These are phyloP conservation scores for Talaromyces sp. DNA, from an alignment of 2,329 filamentous ascomycete genomes.

Conservation along the genomic window DNA sequence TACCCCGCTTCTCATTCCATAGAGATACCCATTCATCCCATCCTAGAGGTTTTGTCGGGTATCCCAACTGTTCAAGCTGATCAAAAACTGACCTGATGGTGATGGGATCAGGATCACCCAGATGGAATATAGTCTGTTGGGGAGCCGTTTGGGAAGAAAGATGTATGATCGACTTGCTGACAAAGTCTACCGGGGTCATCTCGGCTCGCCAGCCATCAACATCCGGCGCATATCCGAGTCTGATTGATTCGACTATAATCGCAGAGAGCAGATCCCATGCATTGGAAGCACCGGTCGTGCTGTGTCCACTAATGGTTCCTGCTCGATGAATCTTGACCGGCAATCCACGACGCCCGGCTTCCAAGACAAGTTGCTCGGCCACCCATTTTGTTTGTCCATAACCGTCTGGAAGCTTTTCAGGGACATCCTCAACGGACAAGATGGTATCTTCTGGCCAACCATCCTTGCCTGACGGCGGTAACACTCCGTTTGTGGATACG, in stretches of 20 bases:
- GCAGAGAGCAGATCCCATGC: conserved; percentile 75
- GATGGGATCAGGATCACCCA: conserved; percentile 70
- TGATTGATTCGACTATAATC: conserved; percentile 71
- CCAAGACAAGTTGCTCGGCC: conserved; percentile 69
- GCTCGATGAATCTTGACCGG: conserved; percentile 69
- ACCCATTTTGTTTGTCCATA: conserved; percentile 83
- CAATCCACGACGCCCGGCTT: conserved; percentile 65
- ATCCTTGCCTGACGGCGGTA: conserved; percentile 62
- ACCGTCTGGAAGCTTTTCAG: conserved; percentile 65
- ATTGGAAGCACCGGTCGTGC: conserved; percentile 69
- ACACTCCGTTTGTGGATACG: conserved; percentile 74
- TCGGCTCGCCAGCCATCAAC: conserved; percentile 74
- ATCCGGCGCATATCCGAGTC: conserved; percentile 66
- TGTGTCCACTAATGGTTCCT: conserved; percentile 77
- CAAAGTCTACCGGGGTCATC: conserved; percentile 82
- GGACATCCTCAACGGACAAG: conserved; percentile 65
- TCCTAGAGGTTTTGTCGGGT: conserved; percentile 61
- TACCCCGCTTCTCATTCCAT: conserved; percentile 69
- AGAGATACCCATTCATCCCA: conserved; percentile 73
- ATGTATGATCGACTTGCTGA: conserved; percentile 69
- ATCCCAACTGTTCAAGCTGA: conserved; percentile 64
- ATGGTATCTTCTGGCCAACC: conserved; percentile 70
- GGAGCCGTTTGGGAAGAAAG: conserved; percentile 62
- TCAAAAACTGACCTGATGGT: conserved; percentile 65
- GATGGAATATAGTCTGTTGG: conserved; percentile 66